Conservation (phyloP, 2,329 filamentous ascomycete genomes). For the Biscogniauxia sp. region DNA sequence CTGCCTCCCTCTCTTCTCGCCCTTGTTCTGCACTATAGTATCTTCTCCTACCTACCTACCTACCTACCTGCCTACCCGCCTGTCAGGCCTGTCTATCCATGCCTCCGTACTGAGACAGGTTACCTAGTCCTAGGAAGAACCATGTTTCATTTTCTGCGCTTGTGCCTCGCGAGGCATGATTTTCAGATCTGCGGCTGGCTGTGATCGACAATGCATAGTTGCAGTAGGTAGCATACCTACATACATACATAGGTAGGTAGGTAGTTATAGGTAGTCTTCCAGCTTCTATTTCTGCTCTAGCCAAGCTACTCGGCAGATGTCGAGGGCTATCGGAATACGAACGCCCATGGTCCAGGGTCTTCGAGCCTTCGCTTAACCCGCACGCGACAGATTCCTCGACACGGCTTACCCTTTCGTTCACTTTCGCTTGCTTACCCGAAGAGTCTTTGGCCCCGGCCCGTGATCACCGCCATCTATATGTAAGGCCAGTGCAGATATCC, state of each 20-base stretch:
- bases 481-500: background rate
- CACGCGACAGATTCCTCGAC: background rate
- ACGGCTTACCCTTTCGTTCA: background rate
- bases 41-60: constrained; percentile 7
- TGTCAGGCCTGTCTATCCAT: too few relatives aligned
- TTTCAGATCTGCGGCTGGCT: background rate
- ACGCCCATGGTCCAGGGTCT: background rate
- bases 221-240: too few relatives aligned
- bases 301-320: background rate
- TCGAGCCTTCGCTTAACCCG: background rate
- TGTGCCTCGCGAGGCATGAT: background rate
- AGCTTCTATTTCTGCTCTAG: background rate
- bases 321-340: background rate
- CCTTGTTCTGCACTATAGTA: background rate
- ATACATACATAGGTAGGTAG: background rate
- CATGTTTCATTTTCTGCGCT: background rate
- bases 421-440: background rate
- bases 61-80: too few relatives aligned
- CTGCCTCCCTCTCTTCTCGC: too few relatives aligned
- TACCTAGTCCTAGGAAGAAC: background rate
- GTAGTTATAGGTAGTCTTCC: too few relatives aligned
- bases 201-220: background rate
- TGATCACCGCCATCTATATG: background rate
- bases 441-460: background rate
- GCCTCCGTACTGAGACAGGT: background rate